These are phyloP conservation scores for Schoenoplectus triqueter DNA, from an alignment of 202 grass and related monocot genomes.

Conservation along the genomic window DNA sequence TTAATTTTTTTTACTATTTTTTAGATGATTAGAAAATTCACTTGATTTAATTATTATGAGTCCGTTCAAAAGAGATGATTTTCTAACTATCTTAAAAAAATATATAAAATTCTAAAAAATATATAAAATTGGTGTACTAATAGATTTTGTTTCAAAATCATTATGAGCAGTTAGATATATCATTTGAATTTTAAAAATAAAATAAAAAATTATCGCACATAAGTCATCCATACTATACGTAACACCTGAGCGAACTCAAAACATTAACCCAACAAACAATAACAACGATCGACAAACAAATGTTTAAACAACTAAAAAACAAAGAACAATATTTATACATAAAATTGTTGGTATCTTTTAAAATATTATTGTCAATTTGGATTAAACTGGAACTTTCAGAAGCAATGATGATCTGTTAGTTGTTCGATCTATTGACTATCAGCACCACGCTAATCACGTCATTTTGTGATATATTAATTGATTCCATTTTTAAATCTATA, in stretches of 20 bases:
- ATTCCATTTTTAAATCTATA: not conserved
- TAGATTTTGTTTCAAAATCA: too few relatives aligned
- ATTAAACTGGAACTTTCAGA: not conserved
- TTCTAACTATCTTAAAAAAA: too few relatives aligned
- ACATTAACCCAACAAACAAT: not conserved
- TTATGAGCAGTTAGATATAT: too few relatives aligned
- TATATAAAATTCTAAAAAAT: too few relatives aligned
- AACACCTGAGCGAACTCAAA: not conserved
- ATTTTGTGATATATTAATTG: not conserved
- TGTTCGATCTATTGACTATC: not conserved
- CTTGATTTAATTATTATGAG: too few relatives aligned
- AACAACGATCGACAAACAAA: not conserved
- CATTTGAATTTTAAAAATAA: too few relatives aligned
- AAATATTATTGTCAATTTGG: conserved; percentile 9
- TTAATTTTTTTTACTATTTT: too few relatives aligned
- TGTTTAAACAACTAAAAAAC: not conserved
- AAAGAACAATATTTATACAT: not conserved
- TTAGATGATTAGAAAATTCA: too few relatives aligned
- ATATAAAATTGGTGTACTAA: too few relatives aligned
- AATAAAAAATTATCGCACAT: too few relatives aligned
- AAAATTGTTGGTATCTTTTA: not conserved
- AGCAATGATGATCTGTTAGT: not conserved
- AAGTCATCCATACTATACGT: too few relatives aligned
- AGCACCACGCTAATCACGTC: not conserved
- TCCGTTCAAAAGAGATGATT: too few relatives aligned